These are phyloP conservation scores for Nyssa sinensis DNA, from an alignment of 148 eudicot genomes.

Conservation along the genomic window DNA sequence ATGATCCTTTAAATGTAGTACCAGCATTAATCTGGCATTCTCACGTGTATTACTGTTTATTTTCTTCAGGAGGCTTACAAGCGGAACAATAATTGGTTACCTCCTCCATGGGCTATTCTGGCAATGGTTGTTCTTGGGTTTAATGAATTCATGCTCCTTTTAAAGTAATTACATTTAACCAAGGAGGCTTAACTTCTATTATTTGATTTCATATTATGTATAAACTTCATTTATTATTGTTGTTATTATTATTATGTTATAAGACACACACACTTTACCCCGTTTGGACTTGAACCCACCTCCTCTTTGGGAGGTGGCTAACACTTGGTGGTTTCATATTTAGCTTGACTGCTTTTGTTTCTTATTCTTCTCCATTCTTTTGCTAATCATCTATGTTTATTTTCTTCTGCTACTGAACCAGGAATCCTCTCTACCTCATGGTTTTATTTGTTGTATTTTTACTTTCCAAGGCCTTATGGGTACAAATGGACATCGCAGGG, in stretches of 20 bases:
- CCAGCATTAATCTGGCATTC: background rate
- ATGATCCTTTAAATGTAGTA: background rate
- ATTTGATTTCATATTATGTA: background rate
- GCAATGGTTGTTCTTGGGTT: constrained; percentile 49
- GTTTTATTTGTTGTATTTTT: constrained; percentile 33
- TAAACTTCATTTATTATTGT: background rate
- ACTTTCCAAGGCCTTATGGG: constrained; percentile 44
- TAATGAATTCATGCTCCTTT: constrained; percentile 50
- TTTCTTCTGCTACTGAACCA: constrained; percentile 16
- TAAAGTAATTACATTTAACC: constrained; percentile 26
- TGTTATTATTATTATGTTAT: no score
- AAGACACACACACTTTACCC: no score
- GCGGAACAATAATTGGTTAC: constrained; percentile 42
- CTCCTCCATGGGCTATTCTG: constrained; percentile 48
- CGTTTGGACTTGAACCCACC: no score
- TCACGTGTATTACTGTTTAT: background rate
- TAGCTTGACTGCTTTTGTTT: background rate
- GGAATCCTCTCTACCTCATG: constrained; percentile 51
- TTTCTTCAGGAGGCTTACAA: constrained; percentile 41
- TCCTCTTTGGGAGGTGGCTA: no score
- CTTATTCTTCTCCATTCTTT: background rate
- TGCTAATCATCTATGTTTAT: background rate
- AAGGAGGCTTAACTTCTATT: background rate
- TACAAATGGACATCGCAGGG: constrained; percentile 36
- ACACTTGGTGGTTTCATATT: no score